Base-by-base conservation (phyloP, 164 flowering plant species). In the Sextonia rubra region DNA sequence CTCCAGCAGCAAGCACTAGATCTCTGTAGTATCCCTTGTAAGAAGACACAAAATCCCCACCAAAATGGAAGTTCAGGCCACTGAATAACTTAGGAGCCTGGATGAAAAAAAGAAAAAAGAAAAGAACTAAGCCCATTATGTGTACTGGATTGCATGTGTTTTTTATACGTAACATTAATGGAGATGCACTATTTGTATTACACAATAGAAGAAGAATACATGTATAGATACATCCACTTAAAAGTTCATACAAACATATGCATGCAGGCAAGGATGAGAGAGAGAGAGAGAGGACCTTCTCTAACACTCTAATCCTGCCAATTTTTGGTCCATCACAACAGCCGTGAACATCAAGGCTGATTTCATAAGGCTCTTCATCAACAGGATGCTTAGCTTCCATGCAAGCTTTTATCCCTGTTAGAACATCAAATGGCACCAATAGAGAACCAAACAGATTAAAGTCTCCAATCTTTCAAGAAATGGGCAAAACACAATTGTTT, bases 331-430 rank as follows among this genome's bases (percentile, higher is more conserved):
- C 94, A 75, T 79, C 78, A 49, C 52, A 58, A 70, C 84, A 82
- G 22, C 91, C 90, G 72, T 89, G 84, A 77, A 86, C 81, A 67
- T 89, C 94, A 32, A 78, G 75, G 69, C 74, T 60, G 70, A 89
- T 76, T 82, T 89, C 94, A 71, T 84, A 88, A 44, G 85, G 82
- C 76, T 85, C 89, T 83, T 88, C 94, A 69, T 75, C 73, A 60
- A 84, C 78, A 37, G 82, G 86, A 30, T 29, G 47, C 73, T 73
- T 75, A 29, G 79, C 85, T 81, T 83, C 80, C 77, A 82, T 62
- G 80, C 89, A 88, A 49, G 85, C 83, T 74, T 79, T 82, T 49
- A 88, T 67, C 94, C 94, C 91, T 89, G 85, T 55, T 47, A 73
- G 37, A 15, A 73, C 65, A 12, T 26, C 60, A 26, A 30, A 29